Conservation (phyloP, 2,329 filamentous ascomycete genomes). For the Epichloe gansuensis region DNA sequence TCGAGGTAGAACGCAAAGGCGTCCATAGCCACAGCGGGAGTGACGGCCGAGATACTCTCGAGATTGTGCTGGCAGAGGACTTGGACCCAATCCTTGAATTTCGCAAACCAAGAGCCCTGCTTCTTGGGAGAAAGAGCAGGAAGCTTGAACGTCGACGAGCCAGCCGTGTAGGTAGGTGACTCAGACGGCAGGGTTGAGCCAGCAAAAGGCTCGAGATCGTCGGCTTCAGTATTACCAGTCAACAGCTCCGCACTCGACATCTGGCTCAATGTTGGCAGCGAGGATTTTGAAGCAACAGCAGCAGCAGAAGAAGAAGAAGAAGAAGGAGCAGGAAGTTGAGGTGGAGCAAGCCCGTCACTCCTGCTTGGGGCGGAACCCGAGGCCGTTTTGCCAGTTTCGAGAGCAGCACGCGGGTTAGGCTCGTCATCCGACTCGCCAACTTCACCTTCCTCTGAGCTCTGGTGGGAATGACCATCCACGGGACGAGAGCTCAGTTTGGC, state of each 20-base stretch:
- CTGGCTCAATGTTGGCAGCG: background rate
- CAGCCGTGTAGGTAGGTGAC: conserved; percentile 11
- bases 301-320: background rate
- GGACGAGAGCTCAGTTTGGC: conserved; percentile 7
- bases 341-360: background rate
- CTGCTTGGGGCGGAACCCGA: background rate
- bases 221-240: background rate
- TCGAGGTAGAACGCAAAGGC: conserved; percentile 21
- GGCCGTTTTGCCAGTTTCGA: conserved; percentile 4
- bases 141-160: conserved; percentile 13
- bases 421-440: conserved; percentile 14
- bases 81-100: conserved; percentile 23
- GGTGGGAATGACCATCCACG: background rate
- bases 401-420: conserved; percentile 4
- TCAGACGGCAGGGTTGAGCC: conserved; percentile 11
- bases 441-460: conserved; percentile 22
- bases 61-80: conserved; percentile 18
- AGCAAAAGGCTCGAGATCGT: background rate
- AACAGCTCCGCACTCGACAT: background rate
- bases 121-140: conserved; percentile 16
- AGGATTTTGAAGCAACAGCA: background rate
- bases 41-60: conserved; percentile 12
- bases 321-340: background rate
- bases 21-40: conserved; percentile 11
- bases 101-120: conserved; percentile 21